Conservation (phyloP, 192 early-diverging fungal genomes). For the Gonapodya prolifera region DNA sequence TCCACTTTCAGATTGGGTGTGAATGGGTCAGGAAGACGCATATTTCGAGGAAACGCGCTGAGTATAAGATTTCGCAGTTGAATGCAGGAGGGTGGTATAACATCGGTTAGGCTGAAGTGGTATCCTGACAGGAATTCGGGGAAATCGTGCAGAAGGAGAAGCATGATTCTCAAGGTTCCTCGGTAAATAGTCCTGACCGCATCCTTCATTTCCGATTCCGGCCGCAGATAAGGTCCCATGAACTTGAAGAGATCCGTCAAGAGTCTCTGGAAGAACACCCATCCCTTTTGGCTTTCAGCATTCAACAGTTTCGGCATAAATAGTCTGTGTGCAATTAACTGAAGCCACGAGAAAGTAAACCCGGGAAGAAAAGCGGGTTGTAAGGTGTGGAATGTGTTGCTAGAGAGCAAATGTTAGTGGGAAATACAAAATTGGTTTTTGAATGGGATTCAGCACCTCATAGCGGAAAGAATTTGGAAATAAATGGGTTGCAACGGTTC, state of each 20-base stretch:
- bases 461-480: conserved; percentile 55
- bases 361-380: conserved; percentile 80
- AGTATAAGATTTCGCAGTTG: conserved; percentile 93
- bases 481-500: conserved; percentile 52
- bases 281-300: conserved; percentile 68
- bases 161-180: conserved; percentile 75
- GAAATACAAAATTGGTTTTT: neutral
- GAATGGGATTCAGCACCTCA: too few relatives aligned
- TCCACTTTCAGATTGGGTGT: conserved; percentile 90
- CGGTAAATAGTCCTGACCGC: conserved; percentile 76
- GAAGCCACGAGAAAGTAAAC: conserved; percentile 88
- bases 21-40: conserved; percentile 94
- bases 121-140: conserved; percentile 94
- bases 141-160: conserved; percentile 91
- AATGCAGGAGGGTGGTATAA: conserved; percentile 80
- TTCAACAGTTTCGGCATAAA: conserved; percentile 80
- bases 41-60: conserved; percentile 88
- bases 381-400: conserved; percentile 70
- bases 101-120: conserved; percentile 81
- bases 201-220: conserved; percentile 47
- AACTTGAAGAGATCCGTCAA: conserved; percentile 77
- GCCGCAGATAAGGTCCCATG: conserved; percentile 67
- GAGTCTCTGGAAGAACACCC: conserved; percentile 74
- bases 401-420: neutral
- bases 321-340: conserved; percentile 80